A percentile compares a stretch with the other conserved stretches of the same genome.
phyloP scores from a whole-genome alignment of 345 rosid genomes.

The Gossypium anomalum region DNA sequence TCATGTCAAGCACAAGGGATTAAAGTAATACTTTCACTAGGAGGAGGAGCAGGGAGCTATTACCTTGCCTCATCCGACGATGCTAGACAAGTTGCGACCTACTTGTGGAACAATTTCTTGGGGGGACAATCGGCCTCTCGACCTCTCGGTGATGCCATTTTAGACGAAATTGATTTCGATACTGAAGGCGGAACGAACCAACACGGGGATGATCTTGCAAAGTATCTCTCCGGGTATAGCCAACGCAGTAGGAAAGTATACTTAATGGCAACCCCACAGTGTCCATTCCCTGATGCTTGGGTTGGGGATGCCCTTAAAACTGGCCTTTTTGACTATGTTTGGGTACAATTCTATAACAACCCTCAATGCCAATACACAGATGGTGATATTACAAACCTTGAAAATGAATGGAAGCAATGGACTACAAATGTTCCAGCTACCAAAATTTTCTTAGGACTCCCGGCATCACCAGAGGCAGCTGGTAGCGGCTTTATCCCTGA shows the following conservation, averaged over 20 bases:
- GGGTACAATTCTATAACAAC: conserved; percentile 26
- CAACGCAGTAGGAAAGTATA: conserved; percentile 1
- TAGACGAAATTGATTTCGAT: conserved; percentile 19
- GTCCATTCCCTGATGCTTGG: too few relatives aligned
- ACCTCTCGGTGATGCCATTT: conserved; percentile 14
- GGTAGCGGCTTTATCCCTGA: conserved; percentile 21
- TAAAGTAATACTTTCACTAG: conserved; percentile 28
- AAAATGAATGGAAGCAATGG: conserved; percentile 23
- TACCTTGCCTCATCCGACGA: conserved; percentile 9
- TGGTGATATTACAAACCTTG: not conserved
- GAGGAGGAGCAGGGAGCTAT: conserved; percentile 19
- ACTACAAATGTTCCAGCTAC: not conserved
- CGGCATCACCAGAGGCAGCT: conserved; percentile 17
- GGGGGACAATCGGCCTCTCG: conserved; percentile 14
- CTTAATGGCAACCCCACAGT: conserved; percentile 13
- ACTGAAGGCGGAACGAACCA: not conserved
- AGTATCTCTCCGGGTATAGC: not conserved
- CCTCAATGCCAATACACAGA: conserved; percentile 10
- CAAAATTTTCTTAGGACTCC: conserved; percentile 20
- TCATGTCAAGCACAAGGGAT: conserved; percentile 22
- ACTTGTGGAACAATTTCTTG: conserved; percentile 16
- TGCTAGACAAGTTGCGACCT: conserved; percentile 10
- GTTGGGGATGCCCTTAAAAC: not conserved
- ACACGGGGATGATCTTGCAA: conserved; percentile 5
- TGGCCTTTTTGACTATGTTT: conserved; percentile 19